Conservation (phyloP, 371 early-diverging fungal species). For the Apophysomyces variabilis region DNA sequence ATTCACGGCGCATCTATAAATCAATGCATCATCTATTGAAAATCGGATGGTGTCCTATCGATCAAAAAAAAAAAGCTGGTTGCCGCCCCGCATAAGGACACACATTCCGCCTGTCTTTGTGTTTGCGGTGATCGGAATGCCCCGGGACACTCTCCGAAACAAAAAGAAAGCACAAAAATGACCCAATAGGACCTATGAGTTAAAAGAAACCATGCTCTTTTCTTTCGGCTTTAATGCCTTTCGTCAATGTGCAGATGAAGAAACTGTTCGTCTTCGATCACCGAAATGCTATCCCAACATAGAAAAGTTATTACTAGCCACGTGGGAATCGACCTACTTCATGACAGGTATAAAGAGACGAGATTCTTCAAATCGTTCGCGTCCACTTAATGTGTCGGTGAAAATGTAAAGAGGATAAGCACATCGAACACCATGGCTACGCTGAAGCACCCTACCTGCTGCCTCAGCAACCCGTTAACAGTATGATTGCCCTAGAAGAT, state of each 20-base stretch:
- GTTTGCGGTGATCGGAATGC: too few species aligned
- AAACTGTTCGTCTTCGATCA: background rate
- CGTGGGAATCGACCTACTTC: slow-evolving; percentile 44
- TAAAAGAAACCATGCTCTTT: slow-evolving; percentile 12
- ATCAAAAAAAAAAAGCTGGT: too few species aligned
- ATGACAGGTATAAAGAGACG: slow-evolving; percentile 23
- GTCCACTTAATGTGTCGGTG: too few species aligned
- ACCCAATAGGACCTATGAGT: background rate
- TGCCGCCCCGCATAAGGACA: too few species aligned
- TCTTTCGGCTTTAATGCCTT: slow-evolving; percentile 46
- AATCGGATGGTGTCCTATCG: too few species aligned
- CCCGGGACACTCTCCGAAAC: background rate
- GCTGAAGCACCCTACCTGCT: slow-evolving; percentile 13
- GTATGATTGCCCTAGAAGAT: background rate
- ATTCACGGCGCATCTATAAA: too few species aligned
- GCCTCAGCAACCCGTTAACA: background rate
- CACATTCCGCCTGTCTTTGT: too few species aligned
- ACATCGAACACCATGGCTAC: slow-evolving; percentile 31
- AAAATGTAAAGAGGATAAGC: slow-evolving; percentile 19
- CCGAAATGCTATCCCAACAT: background rate
- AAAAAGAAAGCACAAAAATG: background rate
- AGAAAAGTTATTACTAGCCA: slow-evolving; percentile 24
- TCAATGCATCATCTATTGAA: too few species aligned
- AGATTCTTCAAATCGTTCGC: background rate
- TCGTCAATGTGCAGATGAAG: slow-evolving; percentile 22